These are phyloP conservation scores for Sisymbrium altissimum DNA, from an alignment of 345 rosid genomes.

Conservation along the genomic window DNA sequence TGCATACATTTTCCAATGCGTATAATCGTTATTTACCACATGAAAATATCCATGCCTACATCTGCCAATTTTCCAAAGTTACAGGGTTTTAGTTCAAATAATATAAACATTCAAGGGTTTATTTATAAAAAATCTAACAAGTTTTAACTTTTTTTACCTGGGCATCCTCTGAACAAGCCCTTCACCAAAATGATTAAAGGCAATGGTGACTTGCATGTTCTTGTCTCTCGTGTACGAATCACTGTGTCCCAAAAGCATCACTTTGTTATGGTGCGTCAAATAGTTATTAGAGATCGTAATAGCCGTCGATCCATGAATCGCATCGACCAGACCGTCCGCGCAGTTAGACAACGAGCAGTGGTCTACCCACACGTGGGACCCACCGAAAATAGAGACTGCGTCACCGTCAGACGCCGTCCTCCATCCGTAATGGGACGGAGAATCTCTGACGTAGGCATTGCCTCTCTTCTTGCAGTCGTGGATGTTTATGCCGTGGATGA, in stretches of 20 bases:
- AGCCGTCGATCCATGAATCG: constrained; percentile 58
- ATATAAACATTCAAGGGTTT: neutral
- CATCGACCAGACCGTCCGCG: constrained; percentile 54
- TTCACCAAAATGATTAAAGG: constrained; percentile 69
- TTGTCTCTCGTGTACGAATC: constrained; percentile 48
- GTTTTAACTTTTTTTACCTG: constrained; percentile 32
- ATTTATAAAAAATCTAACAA: neutral
- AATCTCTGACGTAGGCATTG: constrained; percentile 59
- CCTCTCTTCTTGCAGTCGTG: constrained; percentile 60
- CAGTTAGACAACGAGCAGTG: constrained; percentile 64
- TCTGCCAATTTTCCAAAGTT: constrained; percentile 21
- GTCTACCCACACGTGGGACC: constrained; percentile 64
- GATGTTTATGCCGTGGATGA: constrained; percentile 51
- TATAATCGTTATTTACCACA: constrained; percentile 68
- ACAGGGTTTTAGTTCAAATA: neutral
- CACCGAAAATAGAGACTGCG: constrained; percentile 58
- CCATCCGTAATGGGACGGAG: constrained; percentile 61
- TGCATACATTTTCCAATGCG: constrained; percentile 70
- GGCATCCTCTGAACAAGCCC: constrained; percentile 75
- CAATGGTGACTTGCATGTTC: constrained; percentile 70
- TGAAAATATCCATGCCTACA: constrained; percentile 68
- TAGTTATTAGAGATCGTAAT: constrained; percentile 59
- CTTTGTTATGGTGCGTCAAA: constrained; percentile 56
- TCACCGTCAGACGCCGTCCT: constrained; percentile 61
- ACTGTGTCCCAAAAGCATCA: constrained; percentile 69